phyloP scores from a whole-genome alignment of 768 basidiomycete species.

The Termitomyces sp. region DNA sequence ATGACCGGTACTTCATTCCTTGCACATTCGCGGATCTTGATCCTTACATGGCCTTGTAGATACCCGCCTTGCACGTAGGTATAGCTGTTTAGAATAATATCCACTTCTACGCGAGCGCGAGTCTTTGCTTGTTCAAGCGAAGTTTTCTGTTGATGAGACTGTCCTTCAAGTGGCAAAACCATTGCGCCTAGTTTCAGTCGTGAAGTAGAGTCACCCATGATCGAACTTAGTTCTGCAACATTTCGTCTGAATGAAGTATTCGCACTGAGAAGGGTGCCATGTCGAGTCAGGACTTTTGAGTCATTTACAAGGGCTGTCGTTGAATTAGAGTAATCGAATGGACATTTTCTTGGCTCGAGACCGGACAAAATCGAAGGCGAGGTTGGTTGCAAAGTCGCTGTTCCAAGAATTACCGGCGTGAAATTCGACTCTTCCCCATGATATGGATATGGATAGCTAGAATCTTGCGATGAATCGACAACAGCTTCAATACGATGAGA shows the following conservation, averaged over 20 bases:
- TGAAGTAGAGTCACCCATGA: slow-evolving; percentile 61
- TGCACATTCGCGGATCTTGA: slow-evolving; percentile 55
- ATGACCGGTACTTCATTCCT: slow-evolving; percentile 58
- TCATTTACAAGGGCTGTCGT: background rate
- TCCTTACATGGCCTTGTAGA: slow-evolving; percentile 65
- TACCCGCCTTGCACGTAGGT: slow-evolving; percentile 77
- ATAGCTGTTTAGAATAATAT: slow-evolving; percentile 74
- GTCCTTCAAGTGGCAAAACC: slow-evolving; percentile 20
- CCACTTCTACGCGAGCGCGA: slow-evolving; percentile 76
- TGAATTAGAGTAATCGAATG: background rate
- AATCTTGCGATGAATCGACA: background rate
- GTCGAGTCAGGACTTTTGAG: background rate
- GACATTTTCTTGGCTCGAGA: background rate
- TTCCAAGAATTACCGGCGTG: background rate
- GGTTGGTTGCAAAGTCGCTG: background rate
- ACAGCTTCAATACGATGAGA: background rate
- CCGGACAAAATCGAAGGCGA: background rate
- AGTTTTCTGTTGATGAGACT: slow-evolving; percentile 32
- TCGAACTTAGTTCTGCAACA: slow-evolving; percentile 53
- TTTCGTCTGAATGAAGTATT: slow-evolving; percentile 38
- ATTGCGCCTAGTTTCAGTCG: slow-evolving; percentile 53
- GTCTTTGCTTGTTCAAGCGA: slow-evolving; percentile 69
- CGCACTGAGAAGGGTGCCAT: background rate
- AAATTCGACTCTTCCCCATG: background rate
- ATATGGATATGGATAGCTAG: background rate